Conservation (phyloP, 768 basidiomycete genomes). For the Rhodotorula graminis region DNA sequence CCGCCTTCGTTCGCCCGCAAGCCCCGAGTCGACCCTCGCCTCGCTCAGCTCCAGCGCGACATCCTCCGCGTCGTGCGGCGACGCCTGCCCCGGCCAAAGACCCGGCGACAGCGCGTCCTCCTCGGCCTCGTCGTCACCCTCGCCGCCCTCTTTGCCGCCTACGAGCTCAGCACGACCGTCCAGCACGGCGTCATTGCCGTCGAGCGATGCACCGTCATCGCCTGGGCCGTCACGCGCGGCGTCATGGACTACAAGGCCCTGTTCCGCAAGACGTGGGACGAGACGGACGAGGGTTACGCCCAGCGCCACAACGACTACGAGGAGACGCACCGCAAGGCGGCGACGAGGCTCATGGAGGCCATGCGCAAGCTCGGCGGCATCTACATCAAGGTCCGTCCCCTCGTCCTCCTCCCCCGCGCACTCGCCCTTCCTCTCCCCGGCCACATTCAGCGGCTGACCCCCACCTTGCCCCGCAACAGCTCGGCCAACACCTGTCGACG, state of each 20-base stretch:
- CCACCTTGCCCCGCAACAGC: too few relatives aligned
- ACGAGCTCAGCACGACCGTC: constrained; percentile 66
- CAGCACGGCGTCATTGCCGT: constrained; percentile 69
- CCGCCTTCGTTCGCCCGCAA: constrained; percentile 12
- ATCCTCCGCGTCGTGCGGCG: background rate
- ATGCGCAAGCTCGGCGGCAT: constrained; percentile 76
- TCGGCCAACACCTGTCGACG: constrained; percentile 79
- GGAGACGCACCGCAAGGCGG: constrained; percentile 66
- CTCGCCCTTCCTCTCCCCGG: too few relatives aligned
- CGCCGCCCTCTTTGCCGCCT: constrained; percentile 47
- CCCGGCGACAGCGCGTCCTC: background rate
- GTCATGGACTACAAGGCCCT: constrained; percentile 44
- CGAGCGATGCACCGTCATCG: constrained; percentile 73
- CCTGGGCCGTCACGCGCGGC: constrained; percentile 52
- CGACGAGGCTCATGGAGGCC: constrained; percentile 70
- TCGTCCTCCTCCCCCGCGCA: constrained; percentile 18
- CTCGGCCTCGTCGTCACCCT: constrained; percentile 1
- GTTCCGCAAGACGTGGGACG: constrained; percentile 44
- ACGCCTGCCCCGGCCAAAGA: background rate
- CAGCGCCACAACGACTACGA: constrained; percentile 58
- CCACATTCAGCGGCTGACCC: too few relatives aligned
- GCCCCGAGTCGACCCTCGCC: background rate
- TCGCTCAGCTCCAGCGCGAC: constrained; percentile 11
- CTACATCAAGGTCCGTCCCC: constrained; percentile 63
- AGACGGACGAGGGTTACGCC: constrained; percentile 44